Percentiles rank a stretch among this genome's conserved stretches.
phyloP scores from a whole-genome alignment of 148 eudicot genomes.

The Vaccinium vitisidaea region DNA sequence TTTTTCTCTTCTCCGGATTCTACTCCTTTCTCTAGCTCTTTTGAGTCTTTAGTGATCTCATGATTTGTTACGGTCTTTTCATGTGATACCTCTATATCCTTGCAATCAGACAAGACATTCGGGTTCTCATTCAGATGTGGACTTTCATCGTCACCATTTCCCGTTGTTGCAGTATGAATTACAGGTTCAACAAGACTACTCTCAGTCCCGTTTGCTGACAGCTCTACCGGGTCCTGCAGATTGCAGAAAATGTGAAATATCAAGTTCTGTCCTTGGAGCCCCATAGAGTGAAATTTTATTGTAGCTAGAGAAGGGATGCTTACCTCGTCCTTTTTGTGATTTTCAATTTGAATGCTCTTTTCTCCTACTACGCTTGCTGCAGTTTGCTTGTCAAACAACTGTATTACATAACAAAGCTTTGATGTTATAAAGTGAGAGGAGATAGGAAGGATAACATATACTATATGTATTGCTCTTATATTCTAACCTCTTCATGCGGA shows the following conservation, averaged over 20 bases:
- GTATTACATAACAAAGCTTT: constrained; percentile 8
- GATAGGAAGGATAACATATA: background rate
- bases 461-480: background rate
- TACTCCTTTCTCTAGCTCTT: background rate
- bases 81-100: background rate
- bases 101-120: background rate
- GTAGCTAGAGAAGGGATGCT: background rate
- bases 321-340: background rate
- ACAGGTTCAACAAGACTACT: background rate
- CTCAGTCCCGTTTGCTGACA: background rate
- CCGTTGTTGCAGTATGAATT: background rate
- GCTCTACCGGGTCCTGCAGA: background rate
- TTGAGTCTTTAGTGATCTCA: background rate
- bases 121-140: background rate
- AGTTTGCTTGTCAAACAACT: constrained; percentile 19
- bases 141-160: background rate
- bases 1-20: background rate
- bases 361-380: constrained; percentile 7
- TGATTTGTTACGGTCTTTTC: background rate
- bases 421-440: background rate
- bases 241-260: background rate
- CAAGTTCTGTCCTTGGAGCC: background rate
- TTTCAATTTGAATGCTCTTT: background rate
- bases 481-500: constrained; percentile 9
- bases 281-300: background rate